Percentiles rank a stretch among this genome's conserved stretches.
These are phyloP conservation scores for Populus hybrid DNA, from an alignment of 441 rosid species.

Conservation along the genomic window DNA sequence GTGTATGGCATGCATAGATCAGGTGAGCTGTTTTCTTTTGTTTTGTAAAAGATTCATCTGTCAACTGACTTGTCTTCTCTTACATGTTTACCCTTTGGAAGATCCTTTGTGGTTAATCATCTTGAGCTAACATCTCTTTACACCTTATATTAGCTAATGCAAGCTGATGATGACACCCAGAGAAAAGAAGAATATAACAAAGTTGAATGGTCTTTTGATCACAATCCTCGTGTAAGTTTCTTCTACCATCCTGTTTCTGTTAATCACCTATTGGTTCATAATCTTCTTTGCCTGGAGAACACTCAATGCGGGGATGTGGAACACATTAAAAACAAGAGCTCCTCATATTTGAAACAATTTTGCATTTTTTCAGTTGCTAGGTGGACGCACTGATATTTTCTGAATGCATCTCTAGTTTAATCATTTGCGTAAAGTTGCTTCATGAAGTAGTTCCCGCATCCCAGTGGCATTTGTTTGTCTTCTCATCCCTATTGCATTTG, in stretches of 20 bases:
- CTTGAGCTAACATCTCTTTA: slow-evolving; percentile 19
- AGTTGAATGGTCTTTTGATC: slow-evolving; percentile 69
- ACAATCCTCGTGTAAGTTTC: slow-evolving; percentile 63
- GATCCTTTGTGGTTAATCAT: not conserved
- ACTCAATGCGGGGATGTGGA: not conserved
- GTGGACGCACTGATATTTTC: not conserved
- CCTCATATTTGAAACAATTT: not conserved
- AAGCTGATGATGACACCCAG: slow-evolving; percentile 33
- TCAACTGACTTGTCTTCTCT: not conserved
- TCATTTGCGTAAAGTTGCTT: not conserved
- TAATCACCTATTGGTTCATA: slow-evolving; percentile 1
- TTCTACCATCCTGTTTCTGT: not conserved
- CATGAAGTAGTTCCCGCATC: not conserved
- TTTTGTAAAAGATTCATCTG: not conserved
- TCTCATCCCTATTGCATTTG: not conserved
- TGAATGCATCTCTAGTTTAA: not conserved
- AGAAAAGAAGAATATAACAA: slow-evolving; percentile 68
- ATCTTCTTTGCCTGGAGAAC: not conserved
- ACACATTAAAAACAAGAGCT: not conserved
- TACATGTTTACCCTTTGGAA: not conserved
- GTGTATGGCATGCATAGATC: not conserved
- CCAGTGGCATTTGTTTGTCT: not conserved
- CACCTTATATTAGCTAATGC: slow-evolving; percentile 46
- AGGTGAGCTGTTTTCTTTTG: not conserved
- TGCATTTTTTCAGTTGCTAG: not conserved